Base-by-base conservation (phyloP, 2,329 filamentous ascomycete genomes). In the Neospermospora avenae region DNA sequence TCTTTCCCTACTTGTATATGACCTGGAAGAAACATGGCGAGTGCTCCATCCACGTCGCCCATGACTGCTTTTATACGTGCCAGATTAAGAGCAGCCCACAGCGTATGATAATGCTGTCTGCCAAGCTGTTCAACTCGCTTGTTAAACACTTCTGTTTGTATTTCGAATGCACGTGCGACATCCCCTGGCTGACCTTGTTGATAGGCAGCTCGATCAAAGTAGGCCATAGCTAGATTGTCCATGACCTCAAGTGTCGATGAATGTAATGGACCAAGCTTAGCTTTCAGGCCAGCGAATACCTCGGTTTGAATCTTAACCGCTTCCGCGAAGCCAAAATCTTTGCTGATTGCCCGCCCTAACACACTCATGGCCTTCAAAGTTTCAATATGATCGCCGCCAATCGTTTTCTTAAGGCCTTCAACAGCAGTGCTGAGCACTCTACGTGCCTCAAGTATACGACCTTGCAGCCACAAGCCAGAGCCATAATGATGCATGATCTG, bases 91-190 rank as follows among this genome's bases (percentile, higher is more conserved):
- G 35, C 53, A 28, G 53, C 35, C 53, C 53, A 56, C 13, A 56
- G 53, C 39, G 53, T 56, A 28, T 56, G 53, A 56, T 56, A 45
- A 56, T 56, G 53, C 18, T 56, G 35, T 35, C 53, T 56, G 24
- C 53, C 53, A 16, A 56, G 31, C 53, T 45, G 45, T 31, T 56
- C 53, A 14, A 44, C 25, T 22, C 53, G 53, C 16, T 24, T 56
- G 39, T 11, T 11, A 28, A 56, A 56, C 24, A 56, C 53, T n/a
- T 56, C 53, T 45, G 53, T n/a, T 20, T 56, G 35, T 44, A 56
- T n/a, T 24, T 44, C 37, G 34, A 46, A 41, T 13, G 53, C 53
- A 56, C 53, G 53, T 20, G 45, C 53, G 46, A 56, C 10, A 35
- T 56, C 53, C 14, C 53, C 53, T 28, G 35, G 37, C 25, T 46